Evolutionary conservation across 2,329 filamentous ascomycete species (phyloP).

Genomic region (Microdochium paspali): DNA sequence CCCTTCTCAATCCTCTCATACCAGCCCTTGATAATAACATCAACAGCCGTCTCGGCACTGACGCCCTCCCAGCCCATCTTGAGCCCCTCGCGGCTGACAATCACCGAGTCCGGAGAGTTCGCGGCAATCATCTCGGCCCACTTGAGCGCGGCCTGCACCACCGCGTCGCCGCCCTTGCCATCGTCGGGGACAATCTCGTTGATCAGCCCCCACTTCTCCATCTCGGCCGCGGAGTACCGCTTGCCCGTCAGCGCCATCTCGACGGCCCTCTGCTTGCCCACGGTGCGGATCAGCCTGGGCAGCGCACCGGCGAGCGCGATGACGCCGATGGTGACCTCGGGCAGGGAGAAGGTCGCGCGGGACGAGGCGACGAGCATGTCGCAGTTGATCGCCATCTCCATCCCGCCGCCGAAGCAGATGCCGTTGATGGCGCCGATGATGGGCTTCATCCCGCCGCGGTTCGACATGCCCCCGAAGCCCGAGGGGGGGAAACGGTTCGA

Average conservation of each 20-base stretch:
- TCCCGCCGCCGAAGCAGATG: slow-evolving; percentile 63
- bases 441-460: slow-evolving; percentile 62
- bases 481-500: slow-evolving; percentile 23
- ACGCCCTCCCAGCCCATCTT: slow-evolving; percentile 64
- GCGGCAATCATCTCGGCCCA: slow-evolving; percentile 52
- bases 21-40: slow-evolving; percentile 45
- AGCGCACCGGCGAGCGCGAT: slow-evolving; percentile 63
- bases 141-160: slow-evolving; percentile 48
- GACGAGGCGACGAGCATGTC: slow-evolving; percentile 59
- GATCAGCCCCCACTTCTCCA: slow-evolving; percentile 59
- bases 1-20: slow-evolving; percentile 51
- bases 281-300: slow-evolving; percentile 52
- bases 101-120: slow-evolving; percentile 67
- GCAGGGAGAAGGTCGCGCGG: slow-evolving; percentile 54
- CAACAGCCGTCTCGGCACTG: slow-evolving; percentile 54
- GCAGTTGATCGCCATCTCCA: slow-evolving; percentile 66
- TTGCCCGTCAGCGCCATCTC: slow-evolving; percentile 62
- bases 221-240: slow-evolving; percentile 47
- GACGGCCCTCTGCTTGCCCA: slow-evolving; percentile 60
- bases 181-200: slow-evolving; percentile 46
- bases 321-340: slow-evolving; percentile 64
- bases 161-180: slow-evolving; percentile 24
- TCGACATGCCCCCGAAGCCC: slow-evolving; percentile 59
- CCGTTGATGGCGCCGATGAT: slow-evolving; percentile 71
- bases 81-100: slow-evolving; percentile 64